Percentiles rank a stretch among this genome's conserved stretches.
phyloP scores from a whole-genome alignment of 1,284 basidiomycete genomes.

The Pseudozyma flocculosa region DNA sequence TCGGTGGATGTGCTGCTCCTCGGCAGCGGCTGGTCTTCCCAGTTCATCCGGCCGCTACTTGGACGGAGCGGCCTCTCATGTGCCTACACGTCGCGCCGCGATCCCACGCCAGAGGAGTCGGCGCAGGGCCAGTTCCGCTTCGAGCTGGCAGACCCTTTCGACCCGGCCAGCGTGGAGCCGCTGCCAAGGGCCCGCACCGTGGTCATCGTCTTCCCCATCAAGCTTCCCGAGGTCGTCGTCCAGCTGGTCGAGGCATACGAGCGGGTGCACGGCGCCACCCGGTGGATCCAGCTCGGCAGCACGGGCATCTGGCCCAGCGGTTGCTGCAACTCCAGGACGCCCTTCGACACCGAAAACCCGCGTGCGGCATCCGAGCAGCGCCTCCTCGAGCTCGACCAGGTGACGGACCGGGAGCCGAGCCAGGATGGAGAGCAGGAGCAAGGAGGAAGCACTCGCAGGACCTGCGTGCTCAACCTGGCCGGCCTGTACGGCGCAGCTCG shows the following conservation, averaged over 20 bases:
- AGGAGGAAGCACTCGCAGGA: not conserved
- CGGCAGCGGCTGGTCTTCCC: constrained; percentile 71
- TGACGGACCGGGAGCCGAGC: constrained; percentile 3
- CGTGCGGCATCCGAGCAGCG: constrained; percentile 28
- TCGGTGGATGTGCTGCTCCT: constrained; percentile 67
- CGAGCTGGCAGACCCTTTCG: constrained; percentile 54
- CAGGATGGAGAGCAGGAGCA: constrained; percentile 1
- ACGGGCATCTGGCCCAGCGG: constrained; percentile 44
- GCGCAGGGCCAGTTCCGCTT: constrained; percentile 49
- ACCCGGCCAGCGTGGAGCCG: constrained; percentile 58
- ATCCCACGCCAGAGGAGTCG: constrained; percentile 51
- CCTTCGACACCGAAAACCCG: constrained; percentile 22
- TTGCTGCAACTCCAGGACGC: constrained; percentile 18
- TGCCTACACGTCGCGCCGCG: constrained; percentile 64
- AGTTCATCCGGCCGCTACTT: constrained; percentile 67
- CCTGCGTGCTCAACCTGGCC: constrained; percentile 36
- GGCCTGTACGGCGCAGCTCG: constrained; percentile 45
- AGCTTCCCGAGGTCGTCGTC: constrained; percentile 24
- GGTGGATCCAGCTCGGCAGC: constrained; percentile 50
- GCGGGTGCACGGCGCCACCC: constrained; percentile 13
- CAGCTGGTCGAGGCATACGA: constrained; percentile 37
- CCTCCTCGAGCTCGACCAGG: constrained; percentile 22
- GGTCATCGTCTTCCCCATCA: constrained; percentile 65
- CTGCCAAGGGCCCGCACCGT: constrained; percentile 67
- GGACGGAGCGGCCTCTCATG: constrained; percentile 17